Base-by-base conservation (phyloP, 2,329 filamentous ascomycete species). In the Pezizomycotina sp. region DNA sequence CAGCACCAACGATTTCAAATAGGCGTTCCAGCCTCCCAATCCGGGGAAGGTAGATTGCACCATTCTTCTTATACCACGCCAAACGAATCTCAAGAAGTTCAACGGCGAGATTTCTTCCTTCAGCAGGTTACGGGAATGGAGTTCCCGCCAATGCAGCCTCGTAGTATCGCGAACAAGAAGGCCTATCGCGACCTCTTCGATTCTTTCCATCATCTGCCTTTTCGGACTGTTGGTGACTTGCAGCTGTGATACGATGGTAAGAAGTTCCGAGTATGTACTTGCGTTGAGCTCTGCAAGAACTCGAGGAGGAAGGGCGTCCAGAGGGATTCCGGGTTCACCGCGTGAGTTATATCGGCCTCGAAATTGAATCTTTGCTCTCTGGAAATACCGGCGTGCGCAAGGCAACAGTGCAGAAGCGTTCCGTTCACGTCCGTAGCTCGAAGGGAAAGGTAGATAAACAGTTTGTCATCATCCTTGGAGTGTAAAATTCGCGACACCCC, bases 351-450 rank as follows among this genome's bases (percentile, higher is more conserved):
- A 9, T 53, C 50, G 2, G 53, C 50, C 43, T 63, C 60, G 2
- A 52, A 52, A 29, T 57, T 53, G 24, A 62, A 57, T 37, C 60
- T 60, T 30, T 59, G 49, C 36, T 58, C 51, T 4, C 61, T 55
- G 15, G 55, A 49, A 14, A 57, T 54, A 12, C 56, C 59, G 31
- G 56, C 56, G 20, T 54, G 56, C 1, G 61, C 62, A 4, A 63
- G 48, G 41, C 59, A 64, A 2, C 61, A 62, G 38, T 65, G 62
- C 6, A 64, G 41, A 3, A 64, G 48, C 5, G 59, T 60, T 10
- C 59, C 56, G 13, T 53, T 50, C 5, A 62, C 43, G 30, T 61
- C 61, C n/a, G 55, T 53, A 2, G 56, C 56, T 24, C 60, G 61
- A 30, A 59, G 58, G 4, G 62, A 64, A 9, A 61, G 51, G 30